Evolutionary conservation across 768 basidiomycete genomes (phyloP).

Genomic region (Pisolithus tinctorius): DNA sequence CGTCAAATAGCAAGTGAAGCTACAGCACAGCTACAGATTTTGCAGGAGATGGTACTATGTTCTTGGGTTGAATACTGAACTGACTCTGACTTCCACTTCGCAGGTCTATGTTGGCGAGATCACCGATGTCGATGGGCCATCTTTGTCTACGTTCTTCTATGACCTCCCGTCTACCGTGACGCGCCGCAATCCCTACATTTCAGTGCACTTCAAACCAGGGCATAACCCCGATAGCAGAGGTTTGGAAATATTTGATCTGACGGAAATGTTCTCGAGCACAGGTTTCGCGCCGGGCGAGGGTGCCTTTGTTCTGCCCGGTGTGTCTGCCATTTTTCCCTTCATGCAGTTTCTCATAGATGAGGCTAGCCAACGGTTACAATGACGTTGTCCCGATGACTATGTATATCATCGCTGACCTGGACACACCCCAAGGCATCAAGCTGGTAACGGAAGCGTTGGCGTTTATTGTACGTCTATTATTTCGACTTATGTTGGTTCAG

Average conservation of each 20-base stretch:
- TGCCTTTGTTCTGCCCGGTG: constrained; percentile 63
- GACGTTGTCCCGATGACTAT: constrained; percentile 36
- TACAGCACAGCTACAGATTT: constrained; percentile 50
- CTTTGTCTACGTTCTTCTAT: constrained; percentile 78
- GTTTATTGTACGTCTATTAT: constrained; percentile 47
- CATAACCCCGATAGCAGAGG: constrained; percentile 4
- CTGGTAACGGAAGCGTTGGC: constrained; percentile 59
- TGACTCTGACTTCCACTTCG: neutral
- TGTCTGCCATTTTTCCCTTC: constrained; percentile 12
- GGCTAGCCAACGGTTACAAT: constrained; percentile 5
- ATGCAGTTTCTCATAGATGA: constrained; percentile 1
- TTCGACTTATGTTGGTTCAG: neutral
- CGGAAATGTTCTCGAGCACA: constrained; percentile 24
- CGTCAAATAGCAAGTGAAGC: constrained; percentile 38
- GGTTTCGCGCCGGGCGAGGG: constrained; percentile 35
- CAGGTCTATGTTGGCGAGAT: constrained; percentile 56
- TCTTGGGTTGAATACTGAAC: neutral
- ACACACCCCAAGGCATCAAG: constrained; percentile 49
- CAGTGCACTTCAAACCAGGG: constrained; percentile 35
- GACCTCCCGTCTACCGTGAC: constrained; percentile 69
- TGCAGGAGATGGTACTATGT: constrained; percentile 63
- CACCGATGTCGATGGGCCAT: constrained; percentile 42
- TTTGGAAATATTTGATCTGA: constrained; percentile 21
- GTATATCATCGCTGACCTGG: constrained; percentile 74
- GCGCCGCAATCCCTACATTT: constrained; percentile 73